phyloP scores from a whole-genome alignment of 2,329 filamentous ascomycete genomes.

The Phyllosticta citribraziliensis region DNA sequence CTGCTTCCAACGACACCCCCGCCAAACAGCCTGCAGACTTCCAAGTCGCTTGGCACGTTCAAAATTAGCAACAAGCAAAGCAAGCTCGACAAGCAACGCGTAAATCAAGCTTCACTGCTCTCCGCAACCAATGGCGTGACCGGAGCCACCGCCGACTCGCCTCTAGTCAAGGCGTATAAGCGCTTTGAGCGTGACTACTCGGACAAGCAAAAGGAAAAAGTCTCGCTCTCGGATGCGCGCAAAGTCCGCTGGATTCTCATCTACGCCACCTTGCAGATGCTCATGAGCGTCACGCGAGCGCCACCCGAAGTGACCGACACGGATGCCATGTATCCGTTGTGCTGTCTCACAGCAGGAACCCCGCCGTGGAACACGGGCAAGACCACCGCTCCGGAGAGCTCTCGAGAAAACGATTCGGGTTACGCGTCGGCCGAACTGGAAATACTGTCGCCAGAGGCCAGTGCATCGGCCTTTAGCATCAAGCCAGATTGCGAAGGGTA shows the following conservation, averaged over 20 bases:
- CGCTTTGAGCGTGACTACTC: constrained; percentile 56
- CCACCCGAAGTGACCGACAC: constrained; percentile 53
- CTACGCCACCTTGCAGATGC: constrained; percentile 63
- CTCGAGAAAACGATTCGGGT: constrained; percentile 6
- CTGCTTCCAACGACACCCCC: constrained; percentile 46
- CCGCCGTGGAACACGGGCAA: constrained; percentile 27
- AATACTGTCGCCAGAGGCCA: neutral
- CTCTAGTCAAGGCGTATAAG: constrained; percentile 58
- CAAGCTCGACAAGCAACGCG: constrained; percentile 33
- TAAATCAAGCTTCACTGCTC: constrained; percentile 21
- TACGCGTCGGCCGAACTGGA: constrained; percentile 8
- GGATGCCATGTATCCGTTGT: constrained; percentile 50
- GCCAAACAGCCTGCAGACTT: constrained; percentile 18
- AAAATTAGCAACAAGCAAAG: constrained; percentile 23
- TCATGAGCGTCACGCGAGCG: constrained; percentile 52
- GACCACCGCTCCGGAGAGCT: neutral
- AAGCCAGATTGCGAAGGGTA: constrained; percentile 35
- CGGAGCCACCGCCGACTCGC: constrained; percentile 27
- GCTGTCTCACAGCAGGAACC: constrained; percentile 34
- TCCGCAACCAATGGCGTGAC: constrained; percentile 39
- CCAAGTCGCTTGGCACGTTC: constrained; percentile 26
- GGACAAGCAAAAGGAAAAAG: constrained; percentile 40
- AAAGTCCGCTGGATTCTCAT: constrained; percentile 72
- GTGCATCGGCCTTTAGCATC: neutral
- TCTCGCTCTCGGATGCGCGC: constrained; percentile 56